Evolutionary conservation across 495 filamentous ascomycete species (phyloP).

Genomic region (Bombardia bombarda): DNA sequence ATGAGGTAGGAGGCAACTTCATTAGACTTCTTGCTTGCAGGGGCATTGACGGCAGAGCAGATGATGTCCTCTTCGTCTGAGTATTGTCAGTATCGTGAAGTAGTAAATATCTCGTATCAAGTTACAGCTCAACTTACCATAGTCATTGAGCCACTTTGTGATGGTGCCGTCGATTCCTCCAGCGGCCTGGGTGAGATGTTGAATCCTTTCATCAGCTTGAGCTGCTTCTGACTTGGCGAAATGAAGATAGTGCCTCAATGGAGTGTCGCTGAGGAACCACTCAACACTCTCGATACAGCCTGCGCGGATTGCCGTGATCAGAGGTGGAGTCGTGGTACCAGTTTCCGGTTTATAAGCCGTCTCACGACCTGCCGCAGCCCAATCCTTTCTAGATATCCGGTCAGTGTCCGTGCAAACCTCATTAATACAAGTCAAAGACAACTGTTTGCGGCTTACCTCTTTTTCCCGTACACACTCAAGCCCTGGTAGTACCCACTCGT

Average conservation of each 20-base stretch:
- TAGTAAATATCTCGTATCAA: too few species aligned
- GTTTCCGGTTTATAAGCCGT: constrained; percentile 14
- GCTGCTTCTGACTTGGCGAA: constrained; percentile 50
- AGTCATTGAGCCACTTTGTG: constrained; percentile 48
- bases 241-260: constrained; percentile 51
- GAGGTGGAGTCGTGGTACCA: constrained; percentile 37
- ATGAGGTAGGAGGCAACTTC: constrained; percentile 56
- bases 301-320: constrained; percentile 47
- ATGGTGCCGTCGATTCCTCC: constrained; percentile 54
- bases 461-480: constrained; percentile 61
- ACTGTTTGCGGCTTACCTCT: constrained; percentile 33
- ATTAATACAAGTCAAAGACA: too few species aligned
- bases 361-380: constrained; percentile 50
- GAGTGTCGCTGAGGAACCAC: constrained; percentile 63
- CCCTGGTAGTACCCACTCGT: constrained; percentile 66
- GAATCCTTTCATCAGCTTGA: constrained; percentile 45
- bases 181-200: constrained; percentile 42
- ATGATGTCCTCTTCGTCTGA: constrained; percentile 53
- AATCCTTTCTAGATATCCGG: constrained; percentile 24
- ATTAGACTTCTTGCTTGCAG: constrained; percentile 26
- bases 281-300: constrained; percentile 55
- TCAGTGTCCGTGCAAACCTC: background rate
- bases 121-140: constrained; percentile 29
- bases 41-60: constrained; percentile 54
- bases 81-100: constrained; percentile 17